Evolutionary conservation across 1,284 basidiomycete genomes (phyloP).

Genomic region (Butyriboletus appendiculatus): DNA sequence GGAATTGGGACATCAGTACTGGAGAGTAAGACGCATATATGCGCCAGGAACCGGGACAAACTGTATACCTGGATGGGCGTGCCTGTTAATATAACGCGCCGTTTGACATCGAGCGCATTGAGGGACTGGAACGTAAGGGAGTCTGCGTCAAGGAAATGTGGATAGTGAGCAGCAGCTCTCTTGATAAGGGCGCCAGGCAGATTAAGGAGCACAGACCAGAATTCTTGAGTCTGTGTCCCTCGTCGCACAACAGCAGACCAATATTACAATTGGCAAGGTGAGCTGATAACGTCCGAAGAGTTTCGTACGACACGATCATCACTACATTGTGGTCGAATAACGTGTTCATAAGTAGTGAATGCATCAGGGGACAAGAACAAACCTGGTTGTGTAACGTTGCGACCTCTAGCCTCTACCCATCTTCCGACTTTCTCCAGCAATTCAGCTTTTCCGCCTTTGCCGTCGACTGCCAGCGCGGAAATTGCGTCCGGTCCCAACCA

Average conservation of each 20-base stretch:
- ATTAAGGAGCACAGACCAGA: constrained; percentile 58
- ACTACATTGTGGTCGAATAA: constrained; percentile 50
- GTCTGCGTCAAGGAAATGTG: constrained; percentile 46
- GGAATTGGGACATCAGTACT: background rate
- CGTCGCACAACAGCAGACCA: constrained; percentile 92
- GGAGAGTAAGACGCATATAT: constrained; percentile 4
- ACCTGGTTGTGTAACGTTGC: constrained; percentile 91
- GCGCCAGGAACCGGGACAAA: background rate
- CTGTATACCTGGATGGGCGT: constrained; percentile 85
- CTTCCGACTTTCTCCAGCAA: constrained; percentile 77
- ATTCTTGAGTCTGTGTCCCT: constrained; percentile 98
- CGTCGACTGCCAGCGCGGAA: constrained; percentile 83
- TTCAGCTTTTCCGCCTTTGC: constrained; percentile 85
- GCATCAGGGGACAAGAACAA: constrained; percentile 20
- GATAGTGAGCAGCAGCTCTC: constrained; percentile 13
- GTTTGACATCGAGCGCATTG: constrained; percentile 83
- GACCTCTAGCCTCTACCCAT: constrained; percentile 86
- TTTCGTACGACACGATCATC: constrained; percentile 99
- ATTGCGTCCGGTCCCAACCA: constrained; percentile 90
- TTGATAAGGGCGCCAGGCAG: background rate
- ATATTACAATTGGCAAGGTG: constrained; percentile 82
- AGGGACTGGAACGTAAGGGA: constrained; percentile 90
- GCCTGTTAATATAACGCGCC: constrained; percentile 96
- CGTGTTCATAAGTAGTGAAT: background rate
- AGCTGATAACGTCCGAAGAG: constrained; percentile 79